Percentiles rank a stretch among this genome's conserved stretches.
phyloP scores from a whole-genome alignment of 1,284 basidiomycete genomes.

The Papiliotrema flavescens region DNA sequence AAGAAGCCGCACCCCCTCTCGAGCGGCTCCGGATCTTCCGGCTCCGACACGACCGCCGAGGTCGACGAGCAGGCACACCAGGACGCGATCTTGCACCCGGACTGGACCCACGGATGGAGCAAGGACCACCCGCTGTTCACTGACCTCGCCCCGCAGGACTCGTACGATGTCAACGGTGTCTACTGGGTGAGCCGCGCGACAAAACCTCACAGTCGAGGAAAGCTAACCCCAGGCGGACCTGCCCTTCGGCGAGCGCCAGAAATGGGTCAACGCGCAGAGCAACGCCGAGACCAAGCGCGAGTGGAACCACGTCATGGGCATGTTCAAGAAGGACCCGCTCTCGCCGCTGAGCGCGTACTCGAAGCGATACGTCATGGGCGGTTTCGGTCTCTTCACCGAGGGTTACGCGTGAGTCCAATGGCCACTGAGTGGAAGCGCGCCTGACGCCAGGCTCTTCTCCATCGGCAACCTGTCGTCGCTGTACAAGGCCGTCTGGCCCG shows the following conservation, averaged over 20 bases:
- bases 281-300: constrained; percentile 52
- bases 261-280: constrained; percentile 51
- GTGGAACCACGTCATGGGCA: constrained; percentile 47
- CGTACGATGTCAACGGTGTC: constrained; percentile 36
- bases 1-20: background rate
- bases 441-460: constrained; percentile 51
- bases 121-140: constrained; percentile 42
- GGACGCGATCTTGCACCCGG: no score
- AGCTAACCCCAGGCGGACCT: constrained; percentile 37
- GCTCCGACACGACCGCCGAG: background rate
- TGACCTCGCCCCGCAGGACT: constrained; percentile 45
- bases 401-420: constrained; percentile 43
- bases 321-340: constrained; percentile 54
- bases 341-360: constrained; percentile 52
- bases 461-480: constrained; percentile 54
- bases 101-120: constrained; percentile 1
- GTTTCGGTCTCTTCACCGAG: constrained; percentile 56
- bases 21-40: background rate
- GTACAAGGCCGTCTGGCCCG: constrained; percentile 54
- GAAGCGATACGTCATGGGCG: constrained; percentile 53
- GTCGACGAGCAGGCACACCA: background rate
- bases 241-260: constrained; percentile 33
- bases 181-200: constrained; percentile 40
- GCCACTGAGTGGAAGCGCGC: background rate
- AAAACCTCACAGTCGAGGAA: background rate